Evolutionary conservation across 805 yeast genomes (phyloP), one percentile per base, ranked within the genome.

Genomic region (Kazachstania bromeliacearum): DNA sequence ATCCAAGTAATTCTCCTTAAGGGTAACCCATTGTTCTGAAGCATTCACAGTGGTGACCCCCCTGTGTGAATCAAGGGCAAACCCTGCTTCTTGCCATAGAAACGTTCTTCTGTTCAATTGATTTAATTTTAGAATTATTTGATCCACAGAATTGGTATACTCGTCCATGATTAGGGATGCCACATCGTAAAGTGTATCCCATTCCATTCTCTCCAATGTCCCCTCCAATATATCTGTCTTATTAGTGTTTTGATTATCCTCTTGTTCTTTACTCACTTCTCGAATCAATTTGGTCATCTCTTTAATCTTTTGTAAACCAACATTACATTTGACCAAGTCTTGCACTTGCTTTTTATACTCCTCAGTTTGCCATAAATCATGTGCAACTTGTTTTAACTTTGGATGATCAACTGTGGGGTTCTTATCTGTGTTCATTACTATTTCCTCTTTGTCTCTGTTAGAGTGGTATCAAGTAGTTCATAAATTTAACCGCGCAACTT

Each of bases 41-140:
- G 31, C 36, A 16, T 52, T 51, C 17, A 57, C 49, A 9, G 46
- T 35, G 3, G 42, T 38, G 7, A 53, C 52, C 2, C 57, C 60
- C 23, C 53, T 44, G 25, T 54, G 59, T 2, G 60, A 51, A 37
- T 58, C 63, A 25, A 48, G 46, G 3, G 49, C 36, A 28, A 54
- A 58, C 2, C 57, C 60, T 8, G 60, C 43, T 28, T 58, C 63
- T 38, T 57, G 59, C 63, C 63, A 58, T 15, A 51, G 28, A 33
- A 50, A 49, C 32, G 51, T 49, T 29, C 48, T 44, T 45, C 50
- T 33, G 27, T 51, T 46, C 6, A 52, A 33, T 12, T 43, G 40
- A 24, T 55, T 55, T 23, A 57, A 21, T 27, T 51, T 45, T 1
- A 31, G 34, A 8, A 53, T 37, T 8, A 49, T 40, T 3, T 35